Evolutionary conservation across 768 basidiomycete genomes (phyloP).

Genomic region (Hericium coralloides): DNA sequence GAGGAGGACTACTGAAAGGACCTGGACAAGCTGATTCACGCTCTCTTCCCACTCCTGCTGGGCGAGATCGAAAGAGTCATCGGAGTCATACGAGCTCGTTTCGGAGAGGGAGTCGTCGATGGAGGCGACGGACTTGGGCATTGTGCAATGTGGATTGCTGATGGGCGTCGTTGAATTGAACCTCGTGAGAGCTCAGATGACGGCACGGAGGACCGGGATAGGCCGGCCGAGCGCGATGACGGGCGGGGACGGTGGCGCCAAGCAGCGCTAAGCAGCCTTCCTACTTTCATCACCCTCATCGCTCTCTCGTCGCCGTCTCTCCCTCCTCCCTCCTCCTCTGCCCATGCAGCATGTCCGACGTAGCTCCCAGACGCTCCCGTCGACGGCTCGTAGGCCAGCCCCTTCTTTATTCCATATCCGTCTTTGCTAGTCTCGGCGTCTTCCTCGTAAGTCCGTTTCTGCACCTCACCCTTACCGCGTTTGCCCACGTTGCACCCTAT

Average conservation of each 20-base stretch:
- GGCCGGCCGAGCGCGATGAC: neutral
- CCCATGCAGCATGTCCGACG: slow-evolving; percentile 47
- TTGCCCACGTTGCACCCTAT: slow-evolving; percentile 2
- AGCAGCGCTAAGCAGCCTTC: slow-evolving; percentile 1
- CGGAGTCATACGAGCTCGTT: slow-evolving; percentile 41
- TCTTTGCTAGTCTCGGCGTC: slow-evolving; percentile 78
- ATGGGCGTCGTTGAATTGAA: neutral
- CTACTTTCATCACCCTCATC: slow-evolving; percentile 4
- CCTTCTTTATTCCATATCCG: slow-evolving; percentile 69
- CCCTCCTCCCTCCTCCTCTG: slow-evolving; percentile 4
- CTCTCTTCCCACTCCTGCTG: slow-evolving; percentile 95
- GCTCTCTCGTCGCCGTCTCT: slow-evolving; percentile 2
- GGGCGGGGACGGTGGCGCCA: neutral
- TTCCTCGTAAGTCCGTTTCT: slow-evolving; percentile 53
- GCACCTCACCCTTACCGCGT: neutral
- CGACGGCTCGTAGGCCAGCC: slow-evolving; percentile 66
- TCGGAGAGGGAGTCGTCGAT: slow-evolving; percentile 46
- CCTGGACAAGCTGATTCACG: slow-evolving; percentile 72
- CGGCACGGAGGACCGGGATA: neutral
- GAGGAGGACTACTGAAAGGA: slow-evolving; percentile 70
- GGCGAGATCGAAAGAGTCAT: slow-evolving; percentile 65
- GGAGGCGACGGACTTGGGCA: slow-evolving; percentile 57
- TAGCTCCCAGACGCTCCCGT: slow-evolving; percentile 20
- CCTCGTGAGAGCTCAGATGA: neutral
- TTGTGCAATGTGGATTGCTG: slow-evolving; percentile 17